A percentile compares a stretch with the other conserved stretches of the same genome.
These are phyloP conservation scores for Aspergillus uvarum DNA, from an alignment of 2,329 filamentous ascomycete genomes.

Conservation along the genomic window DNA sequence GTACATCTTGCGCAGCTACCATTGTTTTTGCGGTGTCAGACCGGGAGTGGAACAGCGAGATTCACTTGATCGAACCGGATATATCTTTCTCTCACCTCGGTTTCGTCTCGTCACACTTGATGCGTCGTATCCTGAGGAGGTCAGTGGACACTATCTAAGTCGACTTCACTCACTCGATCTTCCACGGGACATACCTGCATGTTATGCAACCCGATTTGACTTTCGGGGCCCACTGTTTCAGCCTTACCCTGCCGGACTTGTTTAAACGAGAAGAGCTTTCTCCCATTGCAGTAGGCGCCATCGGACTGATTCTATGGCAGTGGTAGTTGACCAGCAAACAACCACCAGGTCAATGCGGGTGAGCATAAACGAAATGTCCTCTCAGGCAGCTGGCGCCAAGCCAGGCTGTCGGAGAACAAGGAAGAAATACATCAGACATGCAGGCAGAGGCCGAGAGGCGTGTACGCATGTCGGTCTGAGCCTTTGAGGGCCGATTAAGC, in stretches of 20 bases:
- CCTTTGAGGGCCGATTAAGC: not conserved
- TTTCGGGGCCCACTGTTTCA: constrained; percentile 5
- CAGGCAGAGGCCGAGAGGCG: not conserved
- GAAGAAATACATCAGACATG: not conserved
- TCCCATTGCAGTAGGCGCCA: not conserved
- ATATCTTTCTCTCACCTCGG: not conserved
- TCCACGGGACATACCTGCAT: not conserved
- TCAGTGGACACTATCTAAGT: not conserved
- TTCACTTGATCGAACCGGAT: not conserved
- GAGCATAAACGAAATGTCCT: not conserved
- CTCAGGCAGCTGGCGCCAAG: not conserved
- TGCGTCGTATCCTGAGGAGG: not conserved
- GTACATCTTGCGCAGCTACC: constrained; percentile 4
- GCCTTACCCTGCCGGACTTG: not conserved
- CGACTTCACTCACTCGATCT: not conserved
- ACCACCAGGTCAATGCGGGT: not conserved
- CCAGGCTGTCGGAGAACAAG: not conserved
- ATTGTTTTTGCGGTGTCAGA: not conserved
- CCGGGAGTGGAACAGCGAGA: no score
- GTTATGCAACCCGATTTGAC: constrained; percentile 4
- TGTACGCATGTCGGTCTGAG: not conserved
- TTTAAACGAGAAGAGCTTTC: not conserved
- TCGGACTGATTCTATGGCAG: not conserved
- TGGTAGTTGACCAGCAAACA: not conserved
- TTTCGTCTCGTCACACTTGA: constrained; percentile 9